Base-by-base conservation (phyloP, 2,329 filamentous ascomycete genomes). In the Diaporthe ilicicola region DNA sequence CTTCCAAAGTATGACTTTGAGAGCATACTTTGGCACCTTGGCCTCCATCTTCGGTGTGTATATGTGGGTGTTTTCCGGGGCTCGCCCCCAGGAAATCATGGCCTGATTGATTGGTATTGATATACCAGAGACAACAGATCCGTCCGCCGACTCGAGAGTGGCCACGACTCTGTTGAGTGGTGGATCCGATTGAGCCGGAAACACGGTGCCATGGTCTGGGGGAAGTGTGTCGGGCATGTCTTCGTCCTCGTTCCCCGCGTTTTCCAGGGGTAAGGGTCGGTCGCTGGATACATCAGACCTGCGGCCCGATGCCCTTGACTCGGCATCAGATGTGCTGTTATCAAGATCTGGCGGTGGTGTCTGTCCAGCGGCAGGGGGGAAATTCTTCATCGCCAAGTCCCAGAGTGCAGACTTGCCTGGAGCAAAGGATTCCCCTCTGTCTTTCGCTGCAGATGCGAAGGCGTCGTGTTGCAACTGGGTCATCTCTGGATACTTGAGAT, bases 21-120 rank as follows among this genome's bases (percentile, higher is more conserved):
- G 90, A 0, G 93, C 94, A 73, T 91, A 91, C 78, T 95, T 95
- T 1, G 95, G 94, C 44, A 98, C 89, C 19, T 91, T 91, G 2
- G 85, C 87, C 74, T 98, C 94, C 29, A 83, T 82, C 37, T 80
- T 82, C 59, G 91, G 84, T 1, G 87, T 81, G 76, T 94, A 93
- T 2, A 91, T 84, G 37, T 91, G 81, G 0, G 92, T 95, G 76
- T 94, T 95, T 24, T 87, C 84, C 0, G 82, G 83, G 0, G 89
- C 88, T 32, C 95, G 90, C 37, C 95, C 95, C 90, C 94, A 98
- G 0, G 91, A 92, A 0, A 91, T 90, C 74, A 93, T 82, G 4
- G 90, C 89, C 50, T 89, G 87, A 13, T 89, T 89, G 17, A 98
- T 83, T 42, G 87, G 86, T 39, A 97, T 84, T 0, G 87, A 88